These are phyloP conservation scores for Starmera quercuum DNA, from an alignment of 805 yeast genomes.

Conservation along the genomic window DNA sequence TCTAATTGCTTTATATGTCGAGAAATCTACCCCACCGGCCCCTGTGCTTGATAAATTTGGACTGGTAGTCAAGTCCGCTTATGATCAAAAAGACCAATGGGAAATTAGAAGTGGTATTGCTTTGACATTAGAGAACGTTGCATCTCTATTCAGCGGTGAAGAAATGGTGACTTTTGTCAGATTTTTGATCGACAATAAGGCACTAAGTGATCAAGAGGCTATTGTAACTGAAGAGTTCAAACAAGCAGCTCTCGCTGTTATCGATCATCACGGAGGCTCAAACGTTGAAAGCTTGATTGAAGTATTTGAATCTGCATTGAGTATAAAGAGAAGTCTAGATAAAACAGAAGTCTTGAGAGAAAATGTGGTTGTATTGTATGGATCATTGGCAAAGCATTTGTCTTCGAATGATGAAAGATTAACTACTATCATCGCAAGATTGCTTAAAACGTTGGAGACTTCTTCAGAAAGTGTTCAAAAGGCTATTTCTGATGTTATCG, in stretches of 20 bases:
- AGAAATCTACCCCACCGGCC: constrained; percentile 64
- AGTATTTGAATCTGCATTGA: constrained; percentile 64
- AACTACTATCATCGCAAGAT: constrained; percentile 53
- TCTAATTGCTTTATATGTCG: constrained; percentile 49
- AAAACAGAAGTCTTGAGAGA: constrained; percentile 63
- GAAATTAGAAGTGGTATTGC: constrained; percentile 82
- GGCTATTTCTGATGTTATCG: constrained; percentile 80
- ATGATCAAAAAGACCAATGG: constrained; percentile 70
- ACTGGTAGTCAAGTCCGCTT: constrained; percentile 53
- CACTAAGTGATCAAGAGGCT: constrained; percentile 68
- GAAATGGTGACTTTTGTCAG: constrained; percentile 48
- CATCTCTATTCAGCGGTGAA: constrained; percentile 27
- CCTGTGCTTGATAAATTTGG: constrained; percentile 78
- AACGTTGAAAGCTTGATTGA: constrained; percentile 72
- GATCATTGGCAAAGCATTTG: constrained; percentile 85
- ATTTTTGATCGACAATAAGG: constrained; percentile 54
- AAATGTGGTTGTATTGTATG: constrained; percentile 79
- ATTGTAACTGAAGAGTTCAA: constrained; percentile 76
- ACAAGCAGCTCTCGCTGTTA: constrained; percentile 78
- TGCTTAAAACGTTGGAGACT: constrained; percentile 69
- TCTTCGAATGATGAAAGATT: constrained; percentile 59
- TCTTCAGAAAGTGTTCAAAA: constrained; percentile 88
- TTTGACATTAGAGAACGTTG: constrained; percentile 50
- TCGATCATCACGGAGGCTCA: constrained; percentile 55
- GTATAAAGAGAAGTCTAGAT: constrained; percentile 37